phyloP scores from a whole-genome alignment of 2,329 filamentous ascomycete genomes.

The Pseudopithomyces maydicus region DNA sequence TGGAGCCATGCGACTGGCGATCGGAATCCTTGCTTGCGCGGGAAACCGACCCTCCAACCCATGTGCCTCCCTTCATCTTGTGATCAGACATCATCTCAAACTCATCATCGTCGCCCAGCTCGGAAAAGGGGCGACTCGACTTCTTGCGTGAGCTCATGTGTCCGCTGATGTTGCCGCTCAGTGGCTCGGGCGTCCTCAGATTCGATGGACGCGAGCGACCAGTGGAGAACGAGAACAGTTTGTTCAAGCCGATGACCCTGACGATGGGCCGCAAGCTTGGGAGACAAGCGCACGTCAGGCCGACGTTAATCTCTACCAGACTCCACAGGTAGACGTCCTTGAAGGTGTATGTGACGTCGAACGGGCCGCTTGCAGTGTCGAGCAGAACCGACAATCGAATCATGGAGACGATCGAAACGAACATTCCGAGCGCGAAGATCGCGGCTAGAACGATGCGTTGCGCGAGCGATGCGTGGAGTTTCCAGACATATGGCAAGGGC shows the following conservation, averaged over 20 bases:
- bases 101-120: background rate
- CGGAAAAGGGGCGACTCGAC: background rate
- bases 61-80: slow-evolving; percentile 1
- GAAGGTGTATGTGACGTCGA: slow-evolving; percentile 31
- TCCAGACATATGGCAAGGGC: slow-evolving; percentile 32
- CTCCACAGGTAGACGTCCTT: slow-evolving; percentile 31
- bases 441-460: slow-evolving; percentile 27
- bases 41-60: background rate
- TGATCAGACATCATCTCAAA: slow-evolving; percentile 1
- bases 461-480: slow-evolving; percentile 23
- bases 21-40: background rate
- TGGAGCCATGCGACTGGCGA: background rate
- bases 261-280: slow-evolving; percentile 25
- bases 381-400: slow-evolving; percentile 30
- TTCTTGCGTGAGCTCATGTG: slow-evolving; percentile 1
- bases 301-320: slow-evolving; percentile 30
- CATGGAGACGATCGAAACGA: slow-evolving; percentile 28
- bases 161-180: slow-evolving; percentile 4
- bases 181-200: background rate
- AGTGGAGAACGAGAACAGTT: slow-evolving; percentile 29
- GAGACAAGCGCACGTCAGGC: slow-evolving; percentile 28
- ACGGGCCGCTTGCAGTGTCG: slow-evolving; percentile 15
- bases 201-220: slow-evolving; percentile 19
- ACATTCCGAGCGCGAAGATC: slow-evolving; percentile 31
- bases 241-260: slow-evolving; percentile 20